Base-by-base conservation (phyloP, 2,329 filamentous ascomycete species). In the Colletotrichum sojae region DNA sequence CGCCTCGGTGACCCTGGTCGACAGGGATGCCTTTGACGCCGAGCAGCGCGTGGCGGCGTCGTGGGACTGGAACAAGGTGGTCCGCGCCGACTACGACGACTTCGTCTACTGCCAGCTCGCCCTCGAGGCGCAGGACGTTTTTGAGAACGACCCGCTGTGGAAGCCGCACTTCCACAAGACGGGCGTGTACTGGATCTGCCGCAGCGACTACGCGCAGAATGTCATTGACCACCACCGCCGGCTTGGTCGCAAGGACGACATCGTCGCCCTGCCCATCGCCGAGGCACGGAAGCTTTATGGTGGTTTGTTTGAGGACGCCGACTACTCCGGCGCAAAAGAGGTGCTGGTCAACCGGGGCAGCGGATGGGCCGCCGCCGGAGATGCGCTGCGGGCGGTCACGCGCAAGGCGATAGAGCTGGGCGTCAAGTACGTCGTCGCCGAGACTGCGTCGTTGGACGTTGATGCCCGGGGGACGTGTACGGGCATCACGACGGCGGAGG, bases 51-150 rank as follows among this genome's bases (percentile, higher is more conserved):
- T 84, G 25, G 90, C 90, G 39, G 91, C 91, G 0, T 92, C 91
- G 0, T 91, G 89, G 83, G 91, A 94, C 79, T 90, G 90, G 86
- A 93, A 92, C 81, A 93, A 92, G 78, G 89, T 92, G 31, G 85
- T 93, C 16, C 89, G 91, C 65, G 89, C 90, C 55, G 91, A 93
- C 77, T 93, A 93, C 79, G 83, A 87, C 63, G 88, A 91, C 73
- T 79, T 87, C 1, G 78, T 89, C 16, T 93, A 93, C 81, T 89
- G 87, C 77, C 78, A 85, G 57, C 83, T 93, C 20, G 91, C 87
- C 0, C 83, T 92, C 31, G 90, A 93, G 78, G 88, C 91, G 0
- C 88, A 91, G 73, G 86, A 89, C 59, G 78, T 88, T 0, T 93
- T 90, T 83, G 83, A 84, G 63, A 79, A 78, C 1, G 86, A 90